Evolutionary conservation across 257 asterid genomes (phyloP), one percentile per base, ranked within the genome.

Genomic region (Lavandula angustifolia): DNA sequence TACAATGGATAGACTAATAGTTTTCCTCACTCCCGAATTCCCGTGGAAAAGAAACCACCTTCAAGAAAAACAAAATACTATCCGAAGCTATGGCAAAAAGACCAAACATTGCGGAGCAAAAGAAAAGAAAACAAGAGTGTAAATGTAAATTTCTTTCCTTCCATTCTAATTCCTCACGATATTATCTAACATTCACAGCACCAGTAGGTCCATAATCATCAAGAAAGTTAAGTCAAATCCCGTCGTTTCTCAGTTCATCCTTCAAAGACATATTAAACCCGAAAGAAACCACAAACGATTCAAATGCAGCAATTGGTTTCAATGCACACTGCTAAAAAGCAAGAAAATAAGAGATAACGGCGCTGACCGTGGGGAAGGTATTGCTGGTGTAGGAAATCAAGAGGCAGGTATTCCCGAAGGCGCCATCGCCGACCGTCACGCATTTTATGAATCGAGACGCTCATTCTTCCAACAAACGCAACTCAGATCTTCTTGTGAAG

Each of bases 321-420:
- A 40, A 6, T 5, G 55, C 34, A n/a, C n/a, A n/a, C n/a, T n/a
- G n/a, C n/a, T 12, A 7, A 22, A 64, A 44, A 42, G 5, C 7
- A 57, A 29, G n/a, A n/a, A 31, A 5, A 41, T 34, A 33, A 0
- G 1, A 43, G 5, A 32, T 6, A 44, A 6, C 1, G 9, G 51
- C 3, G 63, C 71, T 50, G 56, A 89, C 97, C 89, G 97, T 89
- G 70, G 97, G 97, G 67, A 89, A 89, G 66, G 83, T 78, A 73
- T 83, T 83, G 82, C 89, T 83, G 72, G 89, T 83, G 69, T 83
- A 83, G 67, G 89, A 83, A 67, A 84, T 84, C 84, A 80, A 74
- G 61, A 80, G 84, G 43, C 87, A 81, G 17, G 89, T 84, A 72
- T 84, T 84, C 58, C 89, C 89, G 11, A 84, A 87, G 67, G 89